These are phyloP conservation scores for Xeromyces bisporus DNA, from an alignment of 495 filamentous ascomycete species.

Conservation along the genomic window DNA sequence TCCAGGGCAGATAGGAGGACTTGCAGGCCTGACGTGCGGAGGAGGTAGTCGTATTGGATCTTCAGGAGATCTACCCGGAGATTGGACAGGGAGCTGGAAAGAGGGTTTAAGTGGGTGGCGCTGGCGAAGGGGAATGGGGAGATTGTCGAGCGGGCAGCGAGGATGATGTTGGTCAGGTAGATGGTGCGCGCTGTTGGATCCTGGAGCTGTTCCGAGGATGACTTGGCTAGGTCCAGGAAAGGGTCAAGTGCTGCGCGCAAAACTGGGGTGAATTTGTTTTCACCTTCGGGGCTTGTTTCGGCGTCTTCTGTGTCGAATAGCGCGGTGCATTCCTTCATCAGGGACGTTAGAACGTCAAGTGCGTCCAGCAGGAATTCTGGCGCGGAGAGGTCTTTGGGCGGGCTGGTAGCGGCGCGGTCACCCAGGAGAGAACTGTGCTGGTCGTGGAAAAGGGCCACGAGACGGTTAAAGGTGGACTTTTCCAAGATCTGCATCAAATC, in stretches of 20 bases:
- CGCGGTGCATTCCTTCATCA: conserved; percentile 73
- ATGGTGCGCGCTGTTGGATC: conserved; percentile 43
- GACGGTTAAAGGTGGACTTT: conserved; percentile 65
- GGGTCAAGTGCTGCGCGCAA: conserved; percentile 72
- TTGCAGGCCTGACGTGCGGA: conserved; percentile 55
- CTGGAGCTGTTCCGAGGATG: conserved; percentile 43
- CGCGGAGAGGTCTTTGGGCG: conserved; percentile 44
- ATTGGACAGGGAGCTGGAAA: conserved; percentile 21
- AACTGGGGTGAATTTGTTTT: conserved; percentile 50
- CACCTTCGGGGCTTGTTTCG: conserved; percentile 16
- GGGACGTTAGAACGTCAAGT: conserved; percentile 50
- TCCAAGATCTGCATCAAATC: conserved; percentile 52
- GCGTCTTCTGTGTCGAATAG: conserved; percentile 48
- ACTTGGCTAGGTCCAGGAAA: conserved; percentile 57
- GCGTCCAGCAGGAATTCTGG: conserved; percentile 76
- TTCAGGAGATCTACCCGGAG: conserved; percentile 26
- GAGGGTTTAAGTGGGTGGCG: conserved; percentile 19
- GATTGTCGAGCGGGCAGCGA: conserved; percentile 33
- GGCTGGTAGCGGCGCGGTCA: conserved; percentile 41
- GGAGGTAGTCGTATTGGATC: conserved; percentile 43
- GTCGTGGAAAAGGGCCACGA: conserved; percentile 62
- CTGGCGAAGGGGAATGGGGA: conserved; percentile 26
- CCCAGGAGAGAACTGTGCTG: conserved; percentile 54
- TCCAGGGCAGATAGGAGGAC: conserved; percentile 48
- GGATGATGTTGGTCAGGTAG: conserved; percentile 69